These are phyloP conservation scores for Pseudopyrenochaeta lycopersici DNA, from an alignment of 2,329 filamentous ascomycete genomes.

Conservation along the genomic window DNA sequence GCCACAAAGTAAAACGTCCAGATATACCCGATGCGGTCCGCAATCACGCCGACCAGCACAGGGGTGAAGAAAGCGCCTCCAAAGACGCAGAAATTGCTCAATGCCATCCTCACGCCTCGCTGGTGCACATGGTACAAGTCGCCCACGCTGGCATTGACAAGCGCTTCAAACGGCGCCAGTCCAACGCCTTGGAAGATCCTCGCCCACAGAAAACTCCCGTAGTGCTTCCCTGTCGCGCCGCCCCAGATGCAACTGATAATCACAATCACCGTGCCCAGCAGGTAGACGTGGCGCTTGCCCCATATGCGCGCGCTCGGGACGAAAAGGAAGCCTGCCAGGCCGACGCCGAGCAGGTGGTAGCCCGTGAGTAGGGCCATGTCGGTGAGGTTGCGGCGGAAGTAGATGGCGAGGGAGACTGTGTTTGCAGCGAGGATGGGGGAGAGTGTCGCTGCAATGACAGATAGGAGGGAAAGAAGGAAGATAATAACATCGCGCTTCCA, in stretches of 20 bases:
- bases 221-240: slow-evolving; percentile 72
- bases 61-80: slow-evolving; percentile 81
- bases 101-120: slow-evolving; percentile 86
- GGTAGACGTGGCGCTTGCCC: slow-evolving; percentile 90
- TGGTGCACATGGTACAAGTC: slow-evolving; percentile 92
- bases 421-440: slow-evolving; percentile 89
- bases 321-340: slow-evolving; percentile 82
- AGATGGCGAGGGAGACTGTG: slow-evolving; percentile 77
- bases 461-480: slow-evolving; percentile 77
- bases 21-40: slow-evolving; percentile 76
- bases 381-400: slow-evolving; percentile 74
- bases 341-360: slow-evolving; percentile 85
- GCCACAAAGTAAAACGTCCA: slow-evolving; percentile 91
- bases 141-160: slow-evolving; percentile 88
- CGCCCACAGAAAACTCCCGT: slow-evolving; percentile 77
- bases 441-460: slow-evolving; percentile 84
- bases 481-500: slow-evolving; percentile 87
- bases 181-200: slow-evolving; percentile 87
- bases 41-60: slow-evolving; percentile 89
- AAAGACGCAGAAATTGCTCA: slow-evolving; percentile 75
- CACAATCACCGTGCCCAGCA: slow-evolving; percentile 78
- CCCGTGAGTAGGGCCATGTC: slow-evolving; percentile 83
- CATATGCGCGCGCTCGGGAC: slow-evolving; percentile 88
- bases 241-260: slow-evolving; percentile 81
- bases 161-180: slow-evolving; percentile 85